phyloP scores from a whole-genome alignment of 2,329 filamentous ascomycete genomes.

The Penicillium griseofulvum region DNA sequence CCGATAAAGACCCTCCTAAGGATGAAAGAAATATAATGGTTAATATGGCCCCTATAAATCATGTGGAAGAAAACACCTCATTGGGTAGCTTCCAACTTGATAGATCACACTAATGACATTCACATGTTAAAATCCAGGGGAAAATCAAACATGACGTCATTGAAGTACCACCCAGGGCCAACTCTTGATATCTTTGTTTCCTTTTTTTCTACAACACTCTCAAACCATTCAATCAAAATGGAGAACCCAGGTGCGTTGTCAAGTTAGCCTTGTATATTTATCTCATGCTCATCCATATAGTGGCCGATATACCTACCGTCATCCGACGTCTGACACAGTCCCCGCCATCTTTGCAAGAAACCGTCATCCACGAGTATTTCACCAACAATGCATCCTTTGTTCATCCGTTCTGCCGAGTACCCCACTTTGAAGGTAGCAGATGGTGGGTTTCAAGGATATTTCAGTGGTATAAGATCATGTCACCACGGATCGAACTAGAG shows the following conservation, averaged over 20 bases:
- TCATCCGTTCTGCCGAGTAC: conserved; percentile 74
- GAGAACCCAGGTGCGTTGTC: conserved; percentile 14
- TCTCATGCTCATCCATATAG: conserved; percentile 24
- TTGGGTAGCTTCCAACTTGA: background rate
- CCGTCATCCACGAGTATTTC: conserved; percentile 70
- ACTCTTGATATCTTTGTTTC: background rate
- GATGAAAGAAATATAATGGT: background rate
- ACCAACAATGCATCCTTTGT: conserved; percentile 68
- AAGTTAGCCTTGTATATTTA: background rate
- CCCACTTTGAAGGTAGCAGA: conserved; percentile 60
- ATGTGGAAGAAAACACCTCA: background rate
- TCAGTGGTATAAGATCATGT: conserved; percentile 80
- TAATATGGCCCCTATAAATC: background rate
- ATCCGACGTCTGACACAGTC: conserved; percentile 69
- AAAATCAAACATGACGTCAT: conserved; percentile 17
- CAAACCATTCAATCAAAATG: conserved; percentile 5
- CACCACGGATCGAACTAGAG: conserved; percentile 66
- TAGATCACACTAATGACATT: background rate
- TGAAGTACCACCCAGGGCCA: background rate
- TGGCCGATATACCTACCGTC: conserved; percentile 61
- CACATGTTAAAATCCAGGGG: conserved; percentile 9
- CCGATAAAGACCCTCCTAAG: background rate
- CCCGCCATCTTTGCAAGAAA: conserved; percentile 62
- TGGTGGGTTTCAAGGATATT: conserved; percentile 68
- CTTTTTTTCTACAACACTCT: background rate